phyloP scores from a whole-genome alignment of 1,284 basidiomycete genomes.

The Ustilago curta region DNA sequence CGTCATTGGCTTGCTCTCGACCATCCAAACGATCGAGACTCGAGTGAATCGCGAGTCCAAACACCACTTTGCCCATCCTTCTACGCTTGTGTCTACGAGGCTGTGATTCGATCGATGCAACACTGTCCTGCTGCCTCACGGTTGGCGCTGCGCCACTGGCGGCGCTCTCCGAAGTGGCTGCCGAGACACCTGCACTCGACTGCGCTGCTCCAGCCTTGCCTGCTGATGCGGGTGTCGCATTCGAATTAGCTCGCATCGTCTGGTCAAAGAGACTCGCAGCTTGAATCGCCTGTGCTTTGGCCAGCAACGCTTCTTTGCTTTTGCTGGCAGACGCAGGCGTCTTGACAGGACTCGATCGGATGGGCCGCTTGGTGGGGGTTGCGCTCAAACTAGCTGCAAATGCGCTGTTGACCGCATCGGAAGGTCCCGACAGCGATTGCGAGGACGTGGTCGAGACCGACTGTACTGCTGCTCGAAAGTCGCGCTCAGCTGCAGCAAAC shows the following conservation, averaged over 20 bases:
- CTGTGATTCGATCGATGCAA: conserved; percentile 6
- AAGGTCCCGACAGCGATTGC: conserved; percentile 34
- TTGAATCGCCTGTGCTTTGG: conserved; percentile 50
- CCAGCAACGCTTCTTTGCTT: conserved; percentile 40
- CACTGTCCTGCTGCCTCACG: neutral
- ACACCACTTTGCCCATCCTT: conserved; percentile 38
- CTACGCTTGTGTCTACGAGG: conserved; percentile 23
- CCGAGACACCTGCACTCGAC: neutral
- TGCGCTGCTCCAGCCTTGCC: conserved; percentile 1
- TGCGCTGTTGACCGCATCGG: conserved; percentile 23
- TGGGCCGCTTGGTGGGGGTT: conserved; percentile 5
- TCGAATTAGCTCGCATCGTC: conserved; percentile 26
- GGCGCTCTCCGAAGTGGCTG: neutral
- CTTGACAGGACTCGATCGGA: conserved; percentile 17
- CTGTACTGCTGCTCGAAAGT: conserved; percentile 44
- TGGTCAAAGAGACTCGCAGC: conserved; percentile 46
- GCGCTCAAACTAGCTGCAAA: conserved; percentile 26
- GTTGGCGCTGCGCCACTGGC: neutral
- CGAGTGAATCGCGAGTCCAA: conserved; percentile 35
- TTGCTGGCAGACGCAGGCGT: conserved; percentile 15
- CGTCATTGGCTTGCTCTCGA: conserved; percentile 29
- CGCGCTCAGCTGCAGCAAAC: conserved; percentile 43
- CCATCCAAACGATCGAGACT: conserved; percentile 28
- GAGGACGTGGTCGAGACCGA: conserved; percentile 30
- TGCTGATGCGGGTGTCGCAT: neutral